Evolutionary conservation across 129 eudicot species (phyloP).

Genomic region (Tanacetum coccineum): DNA sequence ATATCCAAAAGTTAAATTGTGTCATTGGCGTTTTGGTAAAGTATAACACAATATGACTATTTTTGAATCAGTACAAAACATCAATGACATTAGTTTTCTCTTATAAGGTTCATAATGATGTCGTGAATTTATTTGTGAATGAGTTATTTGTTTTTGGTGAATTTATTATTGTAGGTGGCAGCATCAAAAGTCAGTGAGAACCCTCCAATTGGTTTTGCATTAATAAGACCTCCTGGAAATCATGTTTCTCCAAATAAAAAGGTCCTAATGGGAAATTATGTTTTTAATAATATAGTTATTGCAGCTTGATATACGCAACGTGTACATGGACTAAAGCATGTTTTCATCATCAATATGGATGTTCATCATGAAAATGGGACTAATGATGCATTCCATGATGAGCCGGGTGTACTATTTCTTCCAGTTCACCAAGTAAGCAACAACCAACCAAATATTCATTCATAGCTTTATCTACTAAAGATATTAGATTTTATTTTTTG

Average conservation of each 20-base stretch:
- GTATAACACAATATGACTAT: too few relatives aligned
- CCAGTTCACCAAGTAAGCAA: slow-evolving; percentile 84
- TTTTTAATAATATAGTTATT: slow-evolving; percentile 81
- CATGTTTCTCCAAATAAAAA: slow-evolving; percentile 64
- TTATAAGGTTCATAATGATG: too few relatives aligned
- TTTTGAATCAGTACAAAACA: too few relatives aligned
- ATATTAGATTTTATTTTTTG: too few relatives aligned
- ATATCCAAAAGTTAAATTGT: too few relatives aligned
- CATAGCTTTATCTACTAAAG: too few relatives aligned
- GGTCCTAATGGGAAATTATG: slow-evolving; percentile 93
- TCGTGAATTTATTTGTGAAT: too few relatives aligned
- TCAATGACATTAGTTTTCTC: too few relatives aligned
- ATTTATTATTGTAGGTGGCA: slow-evolving; percentile 49
- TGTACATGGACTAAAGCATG: slow-evolving; percentile 55
- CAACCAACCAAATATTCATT: background rate
- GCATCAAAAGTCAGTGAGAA: slow-evolving; percentile 51
- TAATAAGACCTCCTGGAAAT: slow-evolving; percentile 96
- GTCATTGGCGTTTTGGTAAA: too few relatives aligned
- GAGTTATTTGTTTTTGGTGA: too few relatives aligned
- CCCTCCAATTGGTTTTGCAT: slow-evolving; percentile 85
- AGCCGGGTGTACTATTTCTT: slow-evolving; percentile 81
- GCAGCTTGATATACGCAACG: slow-evolving; percentile 31
- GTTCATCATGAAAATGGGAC: slow-evolving; percentile 99
- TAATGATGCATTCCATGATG: slow-evolving; percentile 85
- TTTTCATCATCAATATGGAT: slow-evolving; percentile 84